phyloP scores from a whole-genome alignment of 768 basidiomycete genomes.

The Austroboletus eburneus region DNA sequence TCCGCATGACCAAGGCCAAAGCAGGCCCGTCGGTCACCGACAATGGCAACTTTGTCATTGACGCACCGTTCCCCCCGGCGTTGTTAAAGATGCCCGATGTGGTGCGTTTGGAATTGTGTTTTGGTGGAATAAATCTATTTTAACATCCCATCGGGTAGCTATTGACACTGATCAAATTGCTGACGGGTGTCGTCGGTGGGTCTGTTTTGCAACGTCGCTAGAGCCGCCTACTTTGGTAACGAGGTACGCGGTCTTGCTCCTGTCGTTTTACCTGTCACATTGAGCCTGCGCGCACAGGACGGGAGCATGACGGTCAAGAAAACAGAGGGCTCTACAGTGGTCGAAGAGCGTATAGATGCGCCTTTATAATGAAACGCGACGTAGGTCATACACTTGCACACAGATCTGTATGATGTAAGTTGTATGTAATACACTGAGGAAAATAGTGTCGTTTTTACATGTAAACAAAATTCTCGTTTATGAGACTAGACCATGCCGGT shows the following conservation, averaged over 20 bases:
- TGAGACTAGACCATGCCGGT: too few species aligned
- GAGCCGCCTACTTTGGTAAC: slow-evolving; percentile 96
- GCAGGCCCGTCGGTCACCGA: slow-evolving; percentile 96
- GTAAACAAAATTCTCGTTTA: too few species aligned
- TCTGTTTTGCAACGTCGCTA: slow-evolving; percentile 89
- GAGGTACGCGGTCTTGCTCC: slow-evolving; percentile 39
- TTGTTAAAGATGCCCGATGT: too few species aligned
- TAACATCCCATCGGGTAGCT: slow-evolving; percentile 48
- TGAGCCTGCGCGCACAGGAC: slow-evolving; percentile 38
- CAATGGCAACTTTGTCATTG: slow-evolving; percentile 97
- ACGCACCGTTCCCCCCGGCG: slow-evolving; percentile 93
- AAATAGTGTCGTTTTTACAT: too few species aligned
- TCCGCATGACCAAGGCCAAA: slow-evolving; percentile 91
- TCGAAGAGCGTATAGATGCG: slow-evolving; percentile 16
- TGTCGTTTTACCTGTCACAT: background rate
- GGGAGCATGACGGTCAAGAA: slow-evolving; percentile 65
- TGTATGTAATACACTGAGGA: too few species aligned
- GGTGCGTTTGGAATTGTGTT: too few species aligned
- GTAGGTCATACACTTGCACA: too few species aligned
- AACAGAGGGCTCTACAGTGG: slow-evolving; percentile 21
- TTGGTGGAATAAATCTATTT: too few species aligned
- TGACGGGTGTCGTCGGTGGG: slow-evolving; percentile 99
- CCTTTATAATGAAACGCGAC: too few species aligned
- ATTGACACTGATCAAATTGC: slow-evolving; percentile 78
- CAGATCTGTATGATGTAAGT: too few species aligned